A percentile compares a stretch with the other conserved stretches of the same genome.
phyloP scores from a whole-genome alignment of 2,329 filamentous ascomycete genomes.

The Torrubiella hemipterigena region DNA sequence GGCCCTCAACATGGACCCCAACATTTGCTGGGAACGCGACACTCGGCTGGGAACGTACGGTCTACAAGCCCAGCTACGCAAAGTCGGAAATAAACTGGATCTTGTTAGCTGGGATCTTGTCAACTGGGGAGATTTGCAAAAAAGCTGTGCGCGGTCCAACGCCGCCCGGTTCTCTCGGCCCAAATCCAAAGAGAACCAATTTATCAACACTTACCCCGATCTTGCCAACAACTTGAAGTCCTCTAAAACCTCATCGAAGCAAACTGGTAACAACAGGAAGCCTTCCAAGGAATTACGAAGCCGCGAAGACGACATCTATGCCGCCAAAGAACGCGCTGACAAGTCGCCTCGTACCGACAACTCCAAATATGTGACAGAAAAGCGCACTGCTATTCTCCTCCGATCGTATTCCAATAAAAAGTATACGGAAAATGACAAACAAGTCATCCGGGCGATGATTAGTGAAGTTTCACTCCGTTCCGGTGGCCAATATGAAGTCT shows the following conservation, averaged over 20 bases:
- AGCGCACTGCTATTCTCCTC: conserved; percentile 61
- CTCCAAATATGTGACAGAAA: conserved; percentile 21
- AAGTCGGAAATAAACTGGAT: conserved; percentile 23
- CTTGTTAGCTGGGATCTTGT: conserved; percentile 49
- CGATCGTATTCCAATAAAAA: conserved; percentile 63
- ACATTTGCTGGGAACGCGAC: conserved; percentile 56
- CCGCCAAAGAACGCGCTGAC: conserved; percentile 8
- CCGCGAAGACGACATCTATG: conserved; percentile 3
- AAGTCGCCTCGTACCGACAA: conserved; percentile 6
- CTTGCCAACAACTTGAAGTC: not conserved
- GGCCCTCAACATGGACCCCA: conserved; percentile 45
- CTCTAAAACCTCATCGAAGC: not conserved
- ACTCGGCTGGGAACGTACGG: conserved; percentile 59
- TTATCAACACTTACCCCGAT: conserved; percentile 27
- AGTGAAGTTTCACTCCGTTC: conserved; percentile 64
- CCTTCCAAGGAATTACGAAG: too few species aligned
- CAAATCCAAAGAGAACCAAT: conserved; percentile 28
- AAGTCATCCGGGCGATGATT: conserved; percentile 68
- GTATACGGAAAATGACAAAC: conserved; percentile 69
- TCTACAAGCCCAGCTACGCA: conserved; percentile 34
- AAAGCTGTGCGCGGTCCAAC: conserved; percentile 54
- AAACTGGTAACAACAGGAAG: conserved; percentile 2
- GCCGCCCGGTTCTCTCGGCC: conserved; percentile 45
- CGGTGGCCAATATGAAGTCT: conserved; percentile 71
- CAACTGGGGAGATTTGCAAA: conserved; percentile 60